Base-by-base conservation (phyloP, 805 yeast species). In the Ogataea methanolica region DNA sequence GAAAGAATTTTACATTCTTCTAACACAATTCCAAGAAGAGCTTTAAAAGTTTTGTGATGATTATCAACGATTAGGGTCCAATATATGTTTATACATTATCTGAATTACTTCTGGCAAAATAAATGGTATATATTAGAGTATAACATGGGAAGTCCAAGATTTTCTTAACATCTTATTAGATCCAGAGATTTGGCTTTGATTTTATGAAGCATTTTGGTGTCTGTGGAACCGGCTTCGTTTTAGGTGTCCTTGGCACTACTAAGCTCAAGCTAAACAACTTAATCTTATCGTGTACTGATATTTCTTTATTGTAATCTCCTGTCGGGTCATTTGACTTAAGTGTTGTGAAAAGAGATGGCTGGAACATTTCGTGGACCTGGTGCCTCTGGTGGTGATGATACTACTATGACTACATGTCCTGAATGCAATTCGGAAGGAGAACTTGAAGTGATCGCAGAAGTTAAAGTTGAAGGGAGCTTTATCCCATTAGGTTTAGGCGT, bases 141-240 rank as follows among this genome's bases (percentile, higher is more conserved):
- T 68, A 4, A 52, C 62, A 6, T 88, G 94, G 92, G 74, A 74
- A 0, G 70, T 79, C 71, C 69, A 63, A 36, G 92, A 87, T 49
- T 70, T 88, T 31, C 56, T 65, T 39, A 63, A 61, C 8, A 76
- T 88, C 37, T 54, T 86, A 21, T 57, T 71, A 33, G 96, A 89
- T 61, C 59, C 75, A 40, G 73, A 94, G 53, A 72, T 84, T 39
- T 88, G 91, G 91, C 94, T 96, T 1, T 66, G 88, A 49, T 71
- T 87, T 19, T 40, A 72, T 88, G 68, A 88, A 88, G 96, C 89
- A 88, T 67, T 89, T 88, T 62, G 96, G 96, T 17, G 96, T 86
- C 21, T 96, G 88, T 26, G 96, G 96, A 41, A 80, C 88, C n/a
- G 96, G 96, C 1, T 83, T 76, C 59, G 96, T 96, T 31, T 70